Evolutionary conservation across 495 filamentous ascomycete genomes (phyloP).

Genomic region (Lepraria neglecta): DNA sequence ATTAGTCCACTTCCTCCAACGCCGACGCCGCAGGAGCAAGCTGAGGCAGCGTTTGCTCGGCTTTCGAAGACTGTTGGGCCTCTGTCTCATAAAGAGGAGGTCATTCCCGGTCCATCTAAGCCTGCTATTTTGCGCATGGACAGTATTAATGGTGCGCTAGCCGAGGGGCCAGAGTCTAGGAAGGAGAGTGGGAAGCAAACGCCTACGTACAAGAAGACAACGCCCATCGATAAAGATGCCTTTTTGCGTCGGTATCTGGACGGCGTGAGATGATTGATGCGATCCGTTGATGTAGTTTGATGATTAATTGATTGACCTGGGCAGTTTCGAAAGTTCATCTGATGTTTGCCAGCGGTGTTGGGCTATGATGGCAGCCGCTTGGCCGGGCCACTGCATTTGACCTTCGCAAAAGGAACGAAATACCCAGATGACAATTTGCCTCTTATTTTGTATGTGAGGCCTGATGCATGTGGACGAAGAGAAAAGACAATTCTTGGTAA

Average conservation of each 20-base stretch:
- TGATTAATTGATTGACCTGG: no score
- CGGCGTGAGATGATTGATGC: conserved; percentile 36
- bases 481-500: no score
- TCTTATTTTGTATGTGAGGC: no score
- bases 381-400: no score
- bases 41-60: conserved; percentile 14
- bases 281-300: no score
- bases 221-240: conserved; percentile 57
- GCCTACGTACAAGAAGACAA: conserved; percentile 51
- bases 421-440: no score
- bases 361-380: no score
- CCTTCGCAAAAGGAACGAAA: no score
- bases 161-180: conserved; percentile 25
- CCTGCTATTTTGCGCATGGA: not conserved
- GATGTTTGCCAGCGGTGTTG: no score
- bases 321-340: not conserved
- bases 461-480: no score
- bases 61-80: not conserved
- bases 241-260: conserved; percentile 75
- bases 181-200: conserved; percentile 32
- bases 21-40: conserved; percentile 14
- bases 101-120: not conserved
- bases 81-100: not conserved
- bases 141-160: conserved; percentile 12
- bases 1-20: conserved; percentile 46